Percentiles rank a stretch among this genome's conserved stretches.
Evolutionary conservation across 2,329 filamentous ascomycete genomes (phyloP).

Genomic region (Cercospora sesami): DNA sequence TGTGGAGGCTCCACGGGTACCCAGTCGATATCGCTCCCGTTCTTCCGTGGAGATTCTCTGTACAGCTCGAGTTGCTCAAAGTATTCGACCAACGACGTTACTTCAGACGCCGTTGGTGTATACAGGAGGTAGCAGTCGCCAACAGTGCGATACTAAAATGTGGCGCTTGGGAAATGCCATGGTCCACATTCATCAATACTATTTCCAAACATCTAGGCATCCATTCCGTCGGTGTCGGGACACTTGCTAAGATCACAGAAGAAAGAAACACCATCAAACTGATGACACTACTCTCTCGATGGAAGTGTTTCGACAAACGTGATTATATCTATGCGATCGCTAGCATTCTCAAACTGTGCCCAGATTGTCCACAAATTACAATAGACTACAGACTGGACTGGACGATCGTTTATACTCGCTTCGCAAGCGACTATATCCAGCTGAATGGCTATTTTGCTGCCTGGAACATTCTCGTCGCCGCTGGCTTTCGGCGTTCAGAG

Average conservation of each 20-base stretch:
- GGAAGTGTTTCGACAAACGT: not conserved
- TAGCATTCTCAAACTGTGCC: not conserved
- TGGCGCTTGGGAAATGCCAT: not conserved
- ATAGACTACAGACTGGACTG: not conserved
- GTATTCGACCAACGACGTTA: not conserved
- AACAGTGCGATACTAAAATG: not conserved
- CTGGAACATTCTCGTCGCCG: not conserved
- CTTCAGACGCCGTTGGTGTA: not conserved
- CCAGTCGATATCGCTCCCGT: no score
- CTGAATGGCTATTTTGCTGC: not conserved
- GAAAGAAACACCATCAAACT: not conserved
- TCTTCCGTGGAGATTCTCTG: no score
- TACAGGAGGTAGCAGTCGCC: not conserved
- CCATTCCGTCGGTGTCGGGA: rapidly evolving
- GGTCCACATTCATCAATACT: not conserved
- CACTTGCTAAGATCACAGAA: not conserved
- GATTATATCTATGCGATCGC: not conserved
- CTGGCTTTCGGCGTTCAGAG: no score
- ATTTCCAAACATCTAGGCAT: no score
- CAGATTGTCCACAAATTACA: not conserved
- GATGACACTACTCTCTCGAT: not conserved
- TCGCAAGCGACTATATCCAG: not conserved
- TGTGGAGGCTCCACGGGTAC: no score
- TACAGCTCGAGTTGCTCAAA: no score
- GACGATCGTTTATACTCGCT: not conserved